phyloP scores from a whole-genome alignment of 2,329 filamentous ascomycete genomes.

The Rhexocercosporidium sp. region DNA sequence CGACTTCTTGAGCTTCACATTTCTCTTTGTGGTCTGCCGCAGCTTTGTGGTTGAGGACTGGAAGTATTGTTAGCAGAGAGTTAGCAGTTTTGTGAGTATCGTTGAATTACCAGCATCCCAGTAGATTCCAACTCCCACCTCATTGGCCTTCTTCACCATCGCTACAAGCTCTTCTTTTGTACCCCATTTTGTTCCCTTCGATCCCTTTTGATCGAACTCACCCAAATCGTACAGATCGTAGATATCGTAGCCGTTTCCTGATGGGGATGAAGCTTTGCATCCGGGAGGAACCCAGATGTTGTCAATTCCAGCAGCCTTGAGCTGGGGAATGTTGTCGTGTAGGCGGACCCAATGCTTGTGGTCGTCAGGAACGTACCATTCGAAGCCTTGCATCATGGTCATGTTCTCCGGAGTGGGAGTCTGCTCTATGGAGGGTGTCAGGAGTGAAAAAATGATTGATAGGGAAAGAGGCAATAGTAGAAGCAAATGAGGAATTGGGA shows the following conservation, averaged over 20 bases:
- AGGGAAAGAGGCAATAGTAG: neutral
- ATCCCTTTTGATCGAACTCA: slow-evolving; percentile 75
- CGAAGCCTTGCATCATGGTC: slow-evolving; percentile 72
- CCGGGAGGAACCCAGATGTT: slow-evolving; percentile 73
- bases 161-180: slow-evolving; percentile 62
- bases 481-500: neutral
- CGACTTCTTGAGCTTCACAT: slow-evolving; percentile 67
- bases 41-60: slow-evolving; percentile 74
- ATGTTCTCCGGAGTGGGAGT: slow-evolving; percentile 50
- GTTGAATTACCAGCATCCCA: slow-evolving; percentile 61
- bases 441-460: neutral
- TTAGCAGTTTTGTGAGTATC: neutral
- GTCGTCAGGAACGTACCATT: slow-evolving; percentile 72
- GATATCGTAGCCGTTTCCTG: slow-evolving; percentile 71
- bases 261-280: slow-evolving; percentile 67
- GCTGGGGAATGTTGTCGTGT: slow-evolving; percentile 52
- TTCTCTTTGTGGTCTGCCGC: slow-evolving; percentile 69
- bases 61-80: neutral
- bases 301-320: slow-evolving; percentile 65
- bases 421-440: slow-evolving; percentile 23
- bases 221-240: slow-evolving; percentile 75
- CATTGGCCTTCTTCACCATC: slow-evolving; percentile 56
- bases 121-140: slow-evolving; percentile 61
- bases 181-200: slow-evolving; percentile 71
- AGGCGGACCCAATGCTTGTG: slow-evolving; percentile 66